Conservation (phyloP, 108 stramenopile species). For the Nitzschia palea region DNA sequence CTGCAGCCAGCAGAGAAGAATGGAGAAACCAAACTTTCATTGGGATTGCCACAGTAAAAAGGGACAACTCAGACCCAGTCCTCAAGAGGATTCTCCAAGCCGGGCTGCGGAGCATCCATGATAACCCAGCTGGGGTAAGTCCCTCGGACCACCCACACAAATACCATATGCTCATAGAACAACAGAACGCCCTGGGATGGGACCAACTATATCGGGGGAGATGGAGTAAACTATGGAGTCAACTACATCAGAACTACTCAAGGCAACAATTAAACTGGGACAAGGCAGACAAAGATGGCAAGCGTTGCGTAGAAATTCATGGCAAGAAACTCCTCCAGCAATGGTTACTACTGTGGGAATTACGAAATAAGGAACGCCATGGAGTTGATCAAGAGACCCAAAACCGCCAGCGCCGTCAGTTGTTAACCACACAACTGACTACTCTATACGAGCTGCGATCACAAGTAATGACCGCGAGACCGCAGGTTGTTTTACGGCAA, state of each 20-base stretch:
- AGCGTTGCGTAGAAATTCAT: background rate
- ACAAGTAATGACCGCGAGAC: background rate
- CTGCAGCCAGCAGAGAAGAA: background rate
- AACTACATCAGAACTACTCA: no score
- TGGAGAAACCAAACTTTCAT: background rate
- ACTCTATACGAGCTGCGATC: background rate
- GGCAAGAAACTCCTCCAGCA: background rate
- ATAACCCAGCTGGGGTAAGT: background rate
- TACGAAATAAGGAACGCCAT: background rate
- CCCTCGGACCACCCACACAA: no score
- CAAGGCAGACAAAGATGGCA: background rate
- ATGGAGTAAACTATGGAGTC: no score
- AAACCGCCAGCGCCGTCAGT: background rate
- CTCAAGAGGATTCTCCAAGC: background rate
- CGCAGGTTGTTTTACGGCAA: no score
- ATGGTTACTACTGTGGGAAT: background rate
- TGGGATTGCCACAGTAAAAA: background rate
- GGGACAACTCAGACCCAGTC: background rate
- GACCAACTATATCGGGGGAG: no score
- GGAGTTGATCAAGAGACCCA: no score
- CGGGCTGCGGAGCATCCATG: background rate
- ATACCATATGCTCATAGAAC: no score
- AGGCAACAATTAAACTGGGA: background rate
- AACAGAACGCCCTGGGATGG: no score
- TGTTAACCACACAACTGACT: no score